Base-by-base conservation (phyloP, 176 grass and related monocot species). In the Cenchrus fungigraminus region DNA sequence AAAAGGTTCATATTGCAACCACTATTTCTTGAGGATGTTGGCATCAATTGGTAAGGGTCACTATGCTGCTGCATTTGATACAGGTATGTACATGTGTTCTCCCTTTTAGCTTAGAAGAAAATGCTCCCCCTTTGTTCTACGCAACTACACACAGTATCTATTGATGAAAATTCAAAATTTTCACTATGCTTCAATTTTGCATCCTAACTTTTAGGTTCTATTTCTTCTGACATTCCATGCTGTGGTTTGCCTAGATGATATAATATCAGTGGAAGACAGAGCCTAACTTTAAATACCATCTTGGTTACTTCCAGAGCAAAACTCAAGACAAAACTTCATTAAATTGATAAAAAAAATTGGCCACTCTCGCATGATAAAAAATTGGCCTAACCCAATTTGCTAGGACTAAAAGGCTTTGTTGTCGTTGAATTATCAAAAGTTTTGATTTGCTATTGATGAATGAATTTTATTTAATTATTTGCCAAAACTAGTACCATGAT, bases 1-100 rank as follows among this genome's bases (percentile, higher is more conserved):
- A 86, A 75, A 77, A 99, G 97, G 97, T 83, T 89, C 73, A 73
- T 96, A 89, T 73, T 99, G 93, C 90, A 99, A 99, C 71, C 90
- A 99, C 66, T 99, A 99, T 90, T 99, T 99, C 88, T 89, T 99
- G 91, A 87, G 74, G 58, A 91, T 91, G 86, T 91, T 99, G 86
- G 90, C 97, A 87, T 94, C 89, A n/a, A 84, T 99, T 81, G 91
- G 93, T 52, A 92, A 86, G 71, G 97, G 97, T 61, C 93, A 94
- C 47, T 96, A 99, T 72, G 91, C 81, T 86, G 87, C 91, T 86
- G 90, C 90, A 74, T 86, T 88, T 69, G 90, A 96, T 91, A 53
- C 81, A 89, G 97, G 97, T 99, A 88, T 31, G 47, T 9, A 28
- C 53, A 63, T 79, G 50, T 63, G 31, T 58, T 56, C 29, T 62